phyloP scores from a whole-genome alignment of 805 yeast genomes.

The Metschnikowia koreensis region DNA sequence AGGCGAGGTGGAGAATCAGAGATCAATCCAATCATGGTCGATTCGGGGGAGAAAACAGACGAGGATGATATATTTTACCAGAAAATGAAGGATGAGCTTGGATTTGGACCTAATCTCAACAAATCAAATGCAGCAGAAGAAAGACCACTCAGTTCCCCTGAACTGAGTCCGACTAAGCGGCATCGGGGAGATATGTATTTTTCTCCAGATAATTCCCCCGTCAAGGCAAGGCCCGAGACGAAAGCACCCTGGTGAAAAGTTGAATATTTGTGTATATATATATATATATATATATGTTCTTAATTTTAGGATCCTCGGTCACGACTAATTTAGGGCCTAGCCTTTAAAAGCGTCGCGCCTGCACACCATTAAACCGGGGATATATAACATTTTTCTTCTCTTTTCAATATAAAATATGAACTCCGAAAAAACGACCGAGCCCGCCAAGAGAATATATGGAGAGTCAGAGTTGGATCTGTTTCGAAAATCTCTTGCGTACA shows the following conservation, averaged over 20 bases:
- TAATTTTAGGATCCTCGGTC: neutral
- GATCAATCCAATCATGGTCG: conserved; percentile 9
- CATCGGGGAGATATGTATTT: conserved; percentile 6
- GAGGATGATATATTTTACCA: conserved; percentile 2
- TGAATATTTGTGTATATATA: no score
- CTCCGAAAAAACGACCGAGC: conserved; percentile 1
- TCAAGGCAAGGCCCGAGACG: conserved; percentile 7
- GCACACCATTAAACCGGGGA: neutral
- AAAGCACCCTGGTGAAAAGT: conserved; percentile 2
- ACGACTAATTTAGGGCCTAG: neutral
- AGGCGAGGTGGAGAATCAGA: conserved; percentile 6
- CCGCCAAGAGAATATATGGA: conserved; percentile 11
- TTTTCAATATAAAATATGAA: neutral
- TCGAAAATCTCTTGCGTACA: conserved; percentile 13
- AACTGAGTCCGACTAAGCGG: conserved; percentile 18
- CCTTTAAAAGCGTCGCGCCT: neutral
- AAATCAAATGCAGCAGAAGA: neutral
- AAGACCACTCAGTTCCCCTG: conserved; percentile 8
- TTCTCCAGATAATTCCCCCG: conserved; percentile 17
- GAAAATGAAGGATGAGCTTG: conserved; percentile 6
- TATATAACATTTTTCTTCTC: neutral
- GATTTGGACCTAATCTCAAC: conserved; percentile 9
- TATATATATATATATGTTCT: neutral
- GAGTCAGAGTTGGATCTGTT: conserved; percentile 13
- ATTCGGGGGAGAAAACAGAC: conserved; percentile 14